Base-by-base conservation (phyloP, 225 moss, liverwort and hornwort genomes). In the Polytrichum formosum region DNA sequence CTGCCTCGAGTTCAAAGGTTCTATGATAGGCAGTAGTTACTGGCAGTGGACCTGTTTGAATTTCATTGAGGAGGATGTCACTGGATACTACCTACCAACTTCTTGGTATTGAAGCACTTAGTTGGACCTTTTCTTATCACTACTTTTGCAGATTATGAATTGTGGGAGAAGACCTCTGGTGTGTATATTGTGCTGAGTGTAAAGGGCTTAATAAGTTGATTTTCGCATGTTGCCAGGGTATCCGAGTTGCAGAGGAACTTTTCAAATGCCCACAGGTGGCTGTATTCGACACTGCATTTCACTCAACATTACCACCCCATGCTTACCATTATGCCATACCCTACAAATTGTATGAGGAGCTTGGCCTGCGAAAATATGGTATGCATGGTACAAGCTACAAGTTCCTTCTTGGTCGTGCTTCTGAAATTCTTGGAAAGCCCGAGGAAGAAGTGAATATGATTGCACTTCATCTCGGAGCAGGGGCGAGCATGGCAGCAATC, bases 241-340 rank as follows among this genome's bases (percentile, higher is more conserved):
- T 96, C 56, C 74, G 78, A 58, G 91, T 93, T 71, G 90, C 96
- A 54, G 86, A 96, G 70, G 91, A 93, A 72, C 80, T 96, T 26
- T 89, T 96, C 70, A 86, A 80, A n/a, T 93, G 93, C 67, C 96
- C 96, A 25, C 96, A 96, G 83, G 96, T 96, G 65, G 96, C 96
- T 78, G 96, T 96, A 21, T 96, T 96, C 63, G 96, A 96, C 84
- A 96, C 96, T 26, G 91, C 93, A 53, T 96, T 96, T 54, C 96
- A 96, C 78, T 77, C 91, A 54, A 91, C 96, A 61, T 76, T 96
- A 17, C 91, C 93, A 20, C 90, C 91, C 63, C 46, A 82, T 73
- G 91, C 93, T 17, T 93, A 91, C 73, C 86, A 74, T 72, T 96
- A 96, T 70, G 93, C 87, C 55, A 77, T 96, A 22, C 93, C 96